Conservation (phyloP, 1,139 yeast genomes). For the Sugiyamaella pinicola region DNA sequence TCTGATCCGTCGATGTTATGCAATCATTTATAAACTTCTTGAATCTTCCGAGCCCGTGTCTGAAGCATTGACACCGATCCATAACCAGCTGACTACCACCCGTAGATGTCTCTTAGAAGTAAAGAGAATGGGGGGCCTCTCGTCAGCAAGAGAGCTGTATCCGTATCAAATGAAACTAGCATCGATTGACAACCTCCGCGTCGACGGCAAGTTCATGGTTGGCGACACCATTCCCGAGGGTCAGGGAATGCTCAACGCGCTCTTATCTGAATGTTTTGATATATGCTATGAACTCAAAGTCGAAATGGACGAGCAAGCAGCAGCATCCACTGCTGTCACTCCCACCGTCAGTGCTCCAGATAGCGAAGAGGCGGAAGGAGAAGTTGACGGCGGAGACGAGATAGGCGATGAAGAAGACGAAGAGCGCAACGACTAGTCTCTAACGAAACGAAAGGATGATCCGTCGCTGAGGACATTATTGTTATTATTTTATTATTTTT, state of each 20-base stretch:
- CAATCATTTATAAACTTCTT: slow-evolving; percentile 80
- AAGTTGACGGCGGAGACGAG: no score
- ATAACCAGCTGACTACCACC: slow-evolving; percentile 88
- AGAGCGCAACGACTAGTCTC: not conserved
- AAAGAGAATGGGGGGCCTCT: slow-evolving; percentile 88
- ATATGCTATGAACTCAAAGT: slow-evolving; percentile 86
- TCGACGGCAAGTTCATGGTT: slow-evolving; percentile 88
- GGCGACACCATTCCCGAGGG: slow-evolving; percentile 94
- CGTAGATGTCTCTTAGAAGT: slow-evolving; percentile 86
- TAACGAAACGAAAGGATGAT: not conserved
- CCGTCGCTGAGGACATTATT: not conserved
- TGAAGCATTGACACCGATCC: slow-evolving; percentile 89
- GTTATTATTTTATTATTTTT: slow-evolving; percentile 7
- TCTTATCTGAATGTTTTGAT: slow-evolving; percentile 92
- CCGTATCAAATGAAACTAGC: slow-evolving; percentile 95
- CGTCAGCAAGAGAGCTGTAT: slow-evolving; percentile 81
- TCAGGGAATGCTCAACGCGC: slow-evolving; percentile 87
- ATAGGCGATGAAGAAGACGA: not conserved
- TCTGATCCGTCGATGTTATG: slow-evolving; percentile 83
- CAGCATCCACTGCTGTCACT: slow-evolving; percentile 18
- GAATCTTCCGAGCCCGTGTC: slow-evolving; percentile 94
- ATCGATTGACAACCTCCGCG: slow-evolving; percentile 79
- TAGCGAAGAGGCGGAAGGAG: slow-evolving; percentile 14
- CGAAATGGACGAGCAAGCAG: slow-evolving; percentile 74
- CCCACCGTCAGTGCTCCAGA: slow-evolving; percentile 13